A percentile compares a stretch with the other conserved stretches of the same genome.
These are phyloP conservation scores for Filosporella fistucella DNA, from an alignment of 495 filamentous ascomycete genomes.

Conservation along the genomic window DNA sequence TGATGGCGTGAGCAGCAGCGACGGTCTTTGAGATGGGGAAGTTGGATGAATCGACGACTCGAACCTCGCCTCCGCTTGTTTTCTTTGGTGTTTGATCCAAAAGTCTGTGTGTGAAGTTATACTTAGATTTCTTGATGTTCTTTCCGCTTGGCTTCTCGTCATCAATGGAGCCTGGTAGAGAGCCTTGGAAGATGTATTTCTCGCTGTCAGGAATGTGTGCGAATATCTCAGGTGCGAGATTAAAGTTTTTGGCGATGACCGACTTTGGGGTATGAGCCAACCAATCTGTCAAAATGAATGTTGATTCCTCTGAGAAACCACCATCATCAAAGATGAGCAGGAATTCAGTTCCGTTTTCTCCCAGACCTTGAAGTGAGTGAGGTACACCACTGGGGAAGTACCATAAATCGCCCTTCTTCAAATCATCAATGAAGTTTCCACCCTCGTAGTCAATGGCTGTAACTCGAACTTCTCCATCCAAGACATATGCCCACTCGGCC, in stretches of 20 bases:
- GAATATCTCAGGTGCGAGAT: slow-evolving; percentile 48
- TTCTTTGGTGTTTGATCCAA: slow-evolving; percentile 11
- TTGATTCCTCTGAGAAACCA: slow-evolving; percentile 65
- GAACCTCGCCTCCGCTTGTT: slow-evolving; percentile 12
- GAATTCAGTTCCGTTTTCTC: slow-evolving; percentile 64
- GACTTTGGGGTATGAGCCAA: slow-evolving; percentile 28
- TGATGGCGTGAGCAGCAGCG: slow-evolving; percentile 57
- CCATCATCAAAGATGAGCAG: slow-evolving; percentile 68
- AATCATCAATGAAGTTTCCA: slow-evolving; percentile 63
- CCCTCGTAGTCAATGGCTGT: slow-evolving; percentile 66
- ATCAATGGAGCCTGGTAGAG: slow-evolving; percentile 20
- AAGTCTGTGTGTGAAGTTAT: slow-evolving; percentile 15
- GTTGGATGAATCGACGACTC: slow-evolving; percentile 42
- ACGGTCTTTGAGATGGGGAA: slow-evolving; percentile 58
- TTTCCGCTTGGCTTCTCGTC: slow-evolving; percentile 11
- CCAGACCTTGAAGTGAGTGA: slow-evolving; percentile 64
- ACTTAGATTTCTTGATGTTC: slow-evolving; percentile 15
- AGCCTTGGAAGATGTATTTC: slow-evolving; percentile 68
- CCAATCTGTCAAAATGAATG: slow-evolving; percentile 65
- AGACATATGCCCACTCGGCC: slow-evolving; percentile 66
- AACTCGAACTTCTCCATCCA: slow-evolving; percentile 54
- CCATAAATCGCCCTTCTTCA: slow-evolving; percentile 68
- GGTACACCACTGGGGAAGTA: slow-evolving; percentile 71
- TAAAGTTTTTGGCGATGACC: slow-evolving; percentile 18
- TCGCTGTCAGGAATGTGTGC: slow-evolving; percentile 50